Evolutionary conservation across 129 eudicot species (phyloP).

Genomic region (carrot (Daucus carota)): DH1_v3.0 NC_030385.2:38620501-38621000

Average conservation of each 20-base stretch:
- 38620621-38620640: background rate
- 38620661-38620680: background rate
- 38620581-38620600: background rate
- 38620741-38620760: background rate
- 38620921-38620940: no score
- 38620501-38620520: background rate
- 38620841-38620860: background rate
- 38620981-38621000: no score
- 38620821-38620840: background rate
- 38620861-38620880: background rate
- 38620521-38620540: background rate
- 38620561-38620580: background rate
- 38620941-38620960: no score
- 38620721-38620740: background rate
- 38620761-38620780: background rate
- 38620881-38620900: background rate
- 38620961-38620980: no score
- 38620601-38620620: background rate
- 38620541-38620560: background rate
- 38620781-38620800: background rate
- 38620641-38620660: conserved; percentile 7
- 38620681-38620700: background rate
- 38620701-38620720: background rate
- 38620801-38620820: background rate
- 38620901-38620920: no score